Percentiles rank a stretch among this genome's conserved stretches.
These are phyloP conservation scores for Alloteropsis semialata DNA, from an alignment of 176 grass and related monocot genomes.

Conservation along the genomic window DNA sequence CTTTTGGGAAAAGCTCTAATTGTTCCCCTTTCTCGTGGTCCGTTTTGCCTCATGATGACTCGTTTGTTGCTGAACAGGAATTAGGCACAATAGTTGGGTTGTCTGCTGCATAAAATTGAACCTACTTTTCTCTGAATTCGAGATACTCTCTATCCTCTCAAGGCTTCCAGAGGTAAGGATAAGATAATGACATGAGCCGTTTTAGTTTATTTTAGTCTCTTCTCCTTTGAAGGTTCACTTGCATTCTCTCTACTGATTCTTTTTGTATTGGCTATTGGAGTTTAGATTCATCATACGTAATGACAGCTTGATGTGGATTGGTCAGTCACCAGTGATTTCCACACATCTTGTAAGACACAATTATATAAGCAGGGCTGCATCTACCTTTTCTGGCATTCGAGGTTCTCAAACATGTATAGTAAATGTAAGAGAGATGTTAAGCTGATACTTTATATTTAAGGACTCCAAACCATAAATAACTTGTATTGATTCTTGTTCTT, in stretches of 20 bases:
- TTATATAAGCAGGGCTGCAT: not conserved
- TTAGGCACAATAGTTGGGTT: not conserved
- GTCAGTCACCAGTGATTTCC: not conserved
- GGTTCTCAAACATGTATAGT: not conserved
- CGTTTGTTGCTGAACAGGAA: not conserved
- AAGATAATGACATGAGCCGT: not conserved
- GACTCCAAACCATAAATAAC: not conserved
- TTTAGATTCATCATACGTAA: not conserved
- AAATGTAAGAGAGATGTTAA: not conserved
- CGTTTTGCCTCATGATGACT: not conserved
- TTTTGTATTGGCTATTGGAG: not conserved
- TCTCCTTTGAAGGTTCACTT: not conserved
- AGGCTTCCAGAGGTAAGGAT: conserved; percentile 6
- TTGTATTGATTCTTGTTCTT: not conserved
- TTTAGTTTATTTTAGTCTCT: conserved; percentile 10
- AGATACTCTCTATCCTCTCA: not conserved
- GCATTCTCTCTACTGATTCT: not conserved
- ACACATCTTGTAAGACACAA: not conserved
- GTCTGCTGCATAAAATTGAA: not conserved
- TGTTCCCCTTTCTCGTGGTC: not conserved
- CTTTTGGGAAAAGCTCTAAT: not conserved
- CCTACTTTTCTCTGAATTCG: conserved; percentile 1
- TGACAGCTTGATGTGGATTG: not conserved
- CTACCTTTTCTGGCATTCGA: not conserved
- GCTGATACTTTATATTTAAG: not conserved